A percentile compares a stretch with the other conserved stretches of the same genome.
Evolutionary conservation across 129 eudicot genomes (phyloP).

Genomic region (Silybum marianum): DNA sequence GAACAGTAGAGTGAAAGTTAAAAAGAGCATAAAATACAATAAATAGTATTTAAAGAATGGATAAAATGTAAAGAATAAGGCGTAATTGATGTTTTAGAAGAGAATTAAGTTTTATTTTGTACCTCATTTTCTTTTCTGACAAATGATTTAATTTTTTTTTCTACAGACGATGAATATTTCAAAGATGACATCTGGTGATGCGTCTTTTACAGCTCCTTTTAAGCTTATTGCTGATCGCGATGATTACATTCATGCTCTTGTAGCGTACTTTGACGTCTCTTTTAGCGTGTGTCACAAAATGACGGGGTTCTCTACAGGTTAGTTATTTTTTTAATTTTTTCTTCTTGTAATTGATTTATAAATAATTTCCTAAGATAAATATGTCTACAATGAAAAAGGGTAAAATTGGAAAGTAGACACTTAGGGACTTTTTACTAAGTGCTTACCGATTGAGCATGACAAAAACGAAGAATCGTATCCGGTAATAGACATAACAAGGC

Average conservation of each 20-base stretch:
- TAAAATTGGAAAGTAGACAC: too few relatives aligned
- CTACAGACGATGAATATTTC: constrained; percentile 94
- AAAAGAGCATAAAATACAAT: too few relatives aligned
- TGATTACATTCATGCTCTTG: constrained; percentile 97
- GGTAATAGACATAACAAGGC: too few relatives aligned
- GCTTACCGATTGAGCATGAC: too few relatives aligned
- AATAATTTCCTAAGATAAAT: neutral
- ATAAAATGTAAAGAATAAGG: too few relatives aligned
- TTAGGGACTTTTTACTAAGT: too few relatives aligned
- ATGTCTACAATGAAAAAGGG: neutral
- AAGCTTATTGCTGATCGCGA: constrained; percentile 92
- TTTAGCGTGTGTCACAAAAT: constrained; percentile 82
- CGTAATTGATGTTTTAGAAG: too few relatives aligned
- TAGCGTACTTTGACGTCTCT: constrained; percentile 95
- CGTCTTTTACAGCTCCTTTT: constrained; percentile 96
- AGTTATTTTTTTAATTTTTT: neutral
- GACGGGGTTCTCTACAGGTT: constrained; percentile 98
- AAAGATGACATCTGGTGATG: constrained; percentile 93
- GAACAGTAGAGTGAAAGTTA: too few relatives aligned
- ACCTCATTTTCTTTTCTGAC: neutral
- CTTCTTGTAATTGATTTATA: neutral
- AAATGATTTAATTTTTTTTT: constrained; percentile 15
- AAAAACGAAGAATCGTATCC: too few relatives aligned
- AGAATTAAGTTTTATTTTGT: too few relatives aligned
- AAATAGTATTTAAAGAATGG: too few relatives aligned